A percentile compares a stretch with the other conserved stretches of the same genome.
These are phyloP conservation scores for Jamesozyma gamospora DNA, from an alignment of 805 yeast species.

Conservation along the genomic window DNA sequence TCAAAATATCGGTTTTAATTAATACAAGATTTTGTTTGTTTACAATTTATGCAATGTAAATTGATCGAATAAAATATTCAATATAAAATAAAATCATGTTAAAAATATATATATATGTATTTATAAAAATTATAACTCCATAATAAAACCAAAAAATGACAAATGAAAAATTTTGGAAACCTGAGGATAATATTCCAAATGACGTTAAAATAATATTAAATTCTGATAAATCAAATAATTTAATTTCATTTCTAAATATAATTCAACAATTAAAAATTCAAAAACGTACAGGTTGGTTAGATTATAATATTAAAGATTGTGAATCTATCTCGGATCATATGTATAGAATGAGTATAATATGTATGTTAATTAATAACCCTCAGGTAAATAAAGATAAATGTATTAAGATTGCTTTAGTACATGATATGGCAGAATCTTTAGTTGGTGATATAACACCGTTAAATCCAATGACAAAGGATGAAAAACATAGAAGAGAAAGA, in stretches of 20 bases:
- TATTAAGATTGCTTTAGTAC: slow-evolving; percentile 77
- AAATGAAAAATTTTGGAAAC: slow-evolving; percentile 33
- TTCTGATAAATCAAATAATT: slow-evolving; percentile 32
- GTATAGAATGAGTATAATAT: slow-evolving; percentile 84
- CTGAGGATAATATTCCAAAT: slow-evolving; percentile 35
- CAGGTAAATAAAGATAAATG: slow-evolving; percentile 56
- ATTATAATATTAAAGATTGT: slow-evolving; percentile 37
- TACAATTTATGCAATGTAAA: too few species aligned
- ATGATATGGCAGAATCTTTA: slow-evolving; percentile 87
- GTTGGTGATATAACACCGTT: slow-evolving; percentile 93
- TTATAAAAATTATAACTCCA: background rate
- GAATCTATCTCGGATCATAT: slow-evolving; percentile 86
- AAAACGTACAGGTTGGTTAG: slow-evolving; percentile 91
- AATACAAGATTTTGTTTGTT: too few species aligned
- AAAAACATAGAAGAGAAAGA: slow-evolving; percentile 75
- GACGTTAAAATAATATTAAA: slow-evolving; percentile 25
- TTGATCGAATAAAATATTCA: too few species aligned
- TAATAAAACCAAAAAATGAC: slow-evolving; percentile 1
- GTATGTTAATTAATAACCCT: slow-evolving; percentile 52
- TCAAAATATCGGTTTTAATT: too few species aligned
- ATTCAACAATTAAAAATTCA: slow-evolving; percentile 65
- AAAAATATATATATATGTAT: too few species aligned
- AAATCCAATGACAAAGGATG: slow-evolving; percentile 61
- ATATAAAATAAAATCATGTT: too few species aligned
- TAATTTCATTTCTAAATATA: slow-evolving; percentile 51